phyloP scores from a whole-genome alignment of 768 basidiomycete genomes.

The Leucocoprinus sp. region DNA sequence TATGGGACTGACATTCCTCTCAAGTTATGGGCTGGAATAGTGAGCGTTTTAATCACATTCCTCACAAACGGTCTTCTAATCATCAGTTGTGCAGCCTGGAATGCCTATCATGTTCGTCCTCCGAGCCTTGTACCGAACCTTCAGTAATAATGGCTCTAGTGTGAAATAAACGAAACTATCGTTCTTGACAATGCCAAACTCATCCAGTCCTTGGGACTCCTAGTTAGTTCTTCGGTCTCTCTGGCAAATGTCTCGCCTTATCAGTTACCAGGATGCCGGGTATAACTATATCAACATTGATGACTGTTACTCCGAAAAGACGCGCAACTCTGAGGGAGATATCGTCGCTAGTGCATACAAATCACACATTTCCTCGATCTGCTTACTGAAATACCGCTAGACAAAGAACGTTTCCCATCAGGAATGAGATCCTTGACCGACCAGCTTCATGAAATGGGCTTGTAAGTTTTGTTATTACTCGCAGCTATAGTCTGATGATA shows the following conservation, averaged over 20 bases:
- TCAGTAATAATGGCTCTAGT: conserved; percentile 19
- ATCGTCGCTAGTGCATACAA: conserved; percentile 43
- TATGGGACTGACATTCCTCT: background rate
- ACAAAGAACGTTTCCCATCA: conserved; percentile 39
- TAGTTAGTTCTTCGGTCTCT: conserved; percentile 22
- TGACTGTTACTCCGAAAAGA: conserved; percentile 57
- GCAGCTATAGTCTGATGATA: background rate
- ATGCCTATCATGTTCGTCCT: conserved; percentile 8
- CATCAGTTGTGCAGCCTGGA: conserved; percentile 3
- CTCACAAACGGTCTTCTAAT: background rate
- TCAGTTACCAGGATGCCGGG: conserved; percentile 37
- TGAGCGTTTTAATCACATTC: background rate
- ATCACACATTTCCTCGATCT: background rate
- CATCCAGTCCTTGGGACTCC: conserved; percentile 44
- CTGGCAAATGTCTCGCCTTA: background rate
- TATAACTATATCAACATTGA: conserved; percentile 56
- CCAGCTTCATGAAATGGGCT: conserved; percentile 44
- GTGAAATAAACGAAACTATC: conserved; percentile 47
- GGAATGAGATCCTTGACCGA: conserved; percentile 53
- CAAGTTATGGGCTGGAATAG: conserved; percentile 11
- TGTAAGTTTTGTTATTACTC: conserved; percentile 30
- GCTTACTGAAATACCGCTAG: background rate
- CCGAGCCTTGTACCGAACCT: background rate
- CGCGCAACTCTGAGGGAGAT: conserved; percentile 40
- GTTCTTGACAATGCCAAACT: conserved; percentile 41